Conservation (phyloP, 2,329 filamentous ascomycete species). For the Apiospora kogelbergensis region DNA sequence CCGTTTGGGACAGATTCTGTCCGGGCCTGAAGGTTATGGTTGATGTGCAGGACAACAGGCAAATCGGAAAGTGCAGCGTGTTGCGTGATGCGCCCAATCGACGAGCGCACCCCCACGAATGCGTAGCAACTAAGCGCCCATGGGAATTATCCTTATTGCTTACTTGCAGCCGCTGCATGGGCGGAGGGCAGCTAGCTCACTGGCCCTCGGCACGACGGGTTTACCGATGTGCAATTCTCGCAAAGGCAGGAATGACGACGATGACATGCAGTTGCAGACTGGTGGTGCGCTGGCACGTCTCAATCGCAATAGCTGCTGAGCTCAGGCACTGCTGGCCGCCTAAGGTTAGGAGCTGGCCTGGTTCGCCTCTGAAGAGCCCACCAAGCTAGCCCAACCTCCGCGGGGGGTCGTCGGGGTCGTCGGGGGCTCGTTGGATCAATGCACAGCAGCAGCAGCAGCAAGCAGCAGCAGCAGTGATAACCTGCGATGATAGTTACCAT, state of each 20-base stretch:
- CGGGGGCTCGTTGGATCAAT: no score
- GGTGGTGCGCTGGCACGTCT: background rate
- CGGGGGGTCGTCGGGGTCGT: no score
- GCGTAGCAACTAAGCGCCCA: background rate
- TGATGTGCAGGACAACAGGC: background rate
- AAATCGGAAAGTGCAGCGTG: background rate
- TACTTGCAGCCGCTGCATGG: background rate
- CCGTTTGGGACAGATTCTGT: no score
- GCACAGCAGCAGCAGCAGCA: no score
- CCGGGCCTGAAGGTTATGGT: background rate
- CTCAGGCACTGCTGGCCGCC: no score
- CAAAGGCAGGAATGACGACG: background rate
- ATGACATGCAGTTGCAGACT: slow-evolving; percentile 1
- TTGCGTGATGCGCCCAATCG: background rate
- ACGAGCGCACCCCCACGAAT: background rate
- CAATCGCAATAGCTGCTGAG: background rate
- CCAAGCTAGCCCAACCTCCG: background rate
- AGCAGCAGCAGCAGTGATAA: background rate
- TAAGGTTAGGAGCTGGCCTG: background rate
- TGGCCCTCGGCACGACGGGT: background rate
- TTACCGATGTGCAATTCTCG: background rate
- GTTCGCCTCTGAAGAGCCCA: background rate
- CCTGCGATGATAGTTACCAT: background rate
- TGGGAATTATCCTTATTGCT: background rate
- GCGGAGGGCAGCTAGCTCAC: background rate